phyloP scores from a whole-genome alignment of 345 rosid genomes.

The Barbarea vulgaris region DNA sequence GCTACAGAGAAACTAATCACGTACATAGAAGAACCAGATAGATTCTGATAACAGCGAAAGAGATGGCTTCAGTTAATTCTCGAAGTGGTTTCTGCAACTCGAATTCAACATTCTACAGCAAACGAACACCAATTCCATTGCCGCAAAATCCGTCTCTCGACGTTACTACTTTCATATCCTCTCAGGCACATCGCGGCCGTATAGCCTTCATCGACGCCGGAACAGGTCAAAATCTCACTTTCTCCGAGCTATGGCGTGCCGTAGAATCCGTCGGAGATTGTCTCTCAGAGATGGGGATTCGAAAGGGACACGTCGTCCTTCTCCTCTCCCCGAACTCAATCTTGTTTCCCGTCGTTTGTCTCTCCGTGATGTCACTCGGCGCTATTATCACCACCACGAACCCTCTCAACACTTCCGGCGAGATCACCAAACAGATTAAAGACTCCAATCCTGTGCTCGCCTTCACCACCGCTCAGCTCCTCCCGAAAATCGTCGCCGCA shows the following conservation, averaged over 20 bases:
- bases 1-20: neutral
- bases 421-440: constrained; percentile 73
- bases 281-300: constrained; percentile 69
- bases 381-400: constrained; percentile 92
- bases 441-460: constrained; percentile 77
- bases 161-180: constrained; percentile 78
- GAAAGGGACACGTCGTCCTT: constrained; percentile 80
- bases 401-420: constrained; percentile 83
- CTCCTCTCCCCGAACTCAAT: constrained; percentile 91
- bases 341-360: constrained; percentile 84
- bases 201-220: constrained; percentile 85
- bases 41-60: neutral
- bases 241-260: constrained; percentile 69
- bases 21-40: neutral
- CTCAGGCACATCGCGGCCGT: constrained; percentile 72
- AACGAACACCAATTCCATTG: constrained; percentile 57
- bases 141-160: constrained; percentile 63
- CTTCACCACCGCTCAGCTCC: constrained; percentile 62
- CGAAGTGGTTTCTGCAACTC: constrained; percentile 72
- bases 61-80: constrained; percentile 29
- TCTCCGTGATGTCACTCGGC: constrained; percentile 92
- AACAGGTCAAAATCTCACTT: constrained; percentile 66
- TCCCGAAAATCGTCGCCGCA: constrained; percentile 55
- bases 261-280: constrained; percentile 67
- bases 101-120: constrained; percentile 68